Conservation (phyloP, 257 asterid genomes). For the Capsicum baccatum region DNA sequence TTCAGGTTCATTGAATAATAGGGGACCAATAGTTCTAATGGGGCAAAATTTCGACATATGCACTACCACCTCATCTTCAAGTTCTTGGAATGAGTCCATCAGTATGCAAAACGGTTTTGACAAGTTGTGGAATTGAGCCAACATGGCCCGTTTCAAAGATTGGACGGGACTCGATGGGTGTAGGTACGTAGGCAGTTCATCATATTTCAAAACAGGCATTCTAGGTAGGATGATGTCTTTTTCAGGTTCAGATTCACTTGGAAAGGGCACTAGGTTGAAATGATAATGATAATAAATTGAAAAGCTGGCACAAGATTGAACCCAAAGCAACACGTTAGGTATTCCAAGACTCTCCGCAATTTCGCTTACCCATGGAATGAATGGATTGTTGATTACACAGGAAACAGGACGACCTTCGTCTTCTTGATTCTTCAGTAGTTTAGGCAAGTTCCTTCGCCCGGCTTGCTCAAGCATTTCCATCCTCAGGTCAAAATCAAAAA, state of each 20-base stretch:
- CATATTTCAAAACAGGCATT: conserved; percentile 25
- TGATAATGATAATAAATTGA: conserved; percentile 26
- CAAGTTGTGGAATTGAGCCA: conserved; percentile 4
- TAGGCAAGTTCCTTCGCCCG: not conserved
- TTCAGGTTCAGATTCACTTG: not conserved
- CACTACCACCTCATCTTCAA: not conserved
- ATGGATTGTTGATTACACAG: conserved; percentile 29
- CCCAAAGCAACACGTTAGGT: conserved; percentile 29
- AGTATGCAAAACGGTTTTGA: conserved; percentile 30
- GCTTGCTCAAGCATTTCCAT: not conserved
- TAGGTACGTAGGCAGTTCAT: conserved; percentile 32
- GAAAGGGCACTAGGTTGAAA: not conserved
- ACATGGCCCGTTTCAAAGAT: not conserved
- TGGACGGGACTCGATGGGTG: not conserved
- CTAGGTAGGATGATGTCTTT: not conserved
- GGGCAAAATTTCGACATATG: not conserved
- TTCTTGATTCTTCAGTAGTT: not conserved
- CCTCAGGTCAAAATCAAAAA: not conserved
- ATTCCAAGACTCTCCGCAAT: conserved; percentile 28
- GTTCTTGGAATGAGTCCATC: conserved; percentile 28
- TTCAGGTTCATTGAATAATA: not conserved
- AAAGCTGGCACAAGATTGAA: conserved; percentile 22
- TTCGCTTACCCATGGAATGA: conserved; percentile 28
- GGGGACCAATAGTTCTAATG: conserved; percentile 25
- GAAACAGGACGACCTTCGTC: conserved; percentile 5